These are phyloP conservation scores for Nymphaea colorata DNA, from an alignment of 164 flowering plant genomes.

Conservation along the genomic window DNA sequence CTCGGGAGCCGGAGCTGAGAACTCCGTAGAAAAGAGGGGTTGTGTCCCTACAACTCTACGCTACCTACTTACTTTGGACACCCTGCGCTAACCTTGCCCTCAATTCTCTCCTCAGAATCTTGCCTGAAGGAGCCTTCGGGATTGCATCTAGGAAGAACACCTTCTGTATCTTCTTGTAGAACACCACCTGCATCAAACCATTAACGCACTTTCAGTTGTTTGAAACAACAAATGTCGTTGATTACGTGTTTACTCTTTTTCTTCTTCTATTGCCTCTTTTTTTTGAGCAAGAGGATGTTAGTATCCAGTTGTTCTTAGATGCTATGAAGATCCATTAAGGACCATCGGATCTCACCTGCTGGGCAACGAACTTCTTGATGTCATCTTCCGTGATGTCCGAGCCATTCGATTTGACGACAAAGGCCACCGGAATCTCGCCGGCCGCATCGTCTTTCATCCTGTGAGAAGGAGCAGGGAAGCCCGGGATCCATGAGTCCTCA, in stretches of 20 bases:
- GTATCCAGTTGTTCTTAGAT: neutral
- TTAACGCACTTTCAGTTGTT: too few relatives aligned
- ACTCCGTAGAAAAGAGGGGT: neutral
- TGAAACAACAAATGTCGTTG: too few relatives aligned
- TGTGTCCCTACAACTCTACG: neutral
- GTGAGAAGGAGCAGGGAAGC: constrained; percentile 1
- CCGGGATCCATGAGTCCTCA: neutral
- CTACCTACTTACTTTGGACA: constrained; percentile 11
- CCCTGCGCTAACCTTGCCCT: constrained; percentile 50
- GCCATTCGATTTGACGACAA: constrained; percentile 73
- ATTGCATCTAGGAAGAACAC: constrained; percentile 58
- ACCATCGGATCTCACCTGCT: constrained; percentile 39
- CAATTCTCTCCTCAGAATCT: constrained; percentile 64
- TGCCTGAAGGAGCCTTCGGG: constrained; percentile 76
- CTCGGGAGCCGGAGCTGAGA: too few relatives aligned
- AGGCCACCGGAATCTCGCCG: constrained; percentile 90
- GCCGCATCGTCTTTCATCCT: constrained; percentile 86
- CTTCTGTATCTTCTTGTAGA: constrained; percentile 49
- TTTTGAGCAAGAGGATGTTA: neutral
- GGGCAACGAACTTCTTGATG: constrained; percentile 61
- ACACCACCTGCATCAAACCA: constrained; percentile 46
- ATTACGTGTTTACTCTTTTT: too few relatives aligned
- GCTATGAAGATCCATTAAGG: too few relatives aligned
- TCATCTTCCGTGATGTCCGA: constrained; percentile 62
- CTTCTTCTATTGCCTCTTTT: too few relatives aligned